Base-by-base conservation (phyloP, 2,329 filamentous ascomycete genomes). In the Exophiala bonariae region DNA sequence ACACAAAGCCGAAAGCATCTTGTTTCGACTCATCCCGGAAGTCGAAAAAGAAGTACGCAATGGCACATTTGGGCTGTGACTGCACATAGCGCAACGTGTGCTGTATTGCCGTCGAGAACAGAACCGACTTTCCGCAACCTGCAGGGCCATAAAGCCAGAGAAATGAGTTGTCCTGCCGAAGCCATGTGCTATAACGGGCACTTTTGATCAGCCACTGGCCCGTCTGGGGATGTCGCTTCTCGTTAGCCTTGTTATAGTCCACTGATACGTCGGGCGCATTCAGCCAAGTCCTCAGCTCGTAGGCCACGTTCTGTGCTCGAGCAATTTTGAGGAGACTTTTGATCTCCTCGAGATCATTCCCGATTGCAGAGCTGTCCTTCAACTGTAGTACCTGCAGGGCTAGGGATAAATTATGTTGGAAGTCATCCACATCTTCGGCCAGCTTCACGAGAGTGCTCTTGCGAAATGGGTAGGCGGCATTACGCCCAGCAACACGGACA, bases 401-500 rank as follows among this genome's bases (percentile, higher is more conserved):
- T 9, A 63, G 49, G 9, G 58, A 62, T 6, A 71, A 37, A 10
- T 61, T 60, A 5, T 53, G 51, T 13, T 63, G 47, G n/a, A 65
- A 58, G 1, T 66, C 66, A 41, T 59, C 52, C 16, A 69, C 53
- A 42, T 67, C 60, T 51, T 67, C 64, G 43, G 68, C 63, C 6
- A 72, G 62, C 47, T 67, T 69, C 40, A 65, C 56, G 30, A 73
- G 50, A 1, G 68, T 72, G 35, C 63, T 68, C 49, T 61, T 53
- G 26, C 63, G 59, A 47, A 72, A 44, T 1, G 64, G 66, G 32
- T 68, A 67, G 1, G 57, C 52, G 1, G 59, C 33, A 20, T 53
- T 58, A 17, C 52, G 56, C 22, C 50, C 47, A 20, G 49, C 37
- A 22, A 32, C 23, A 11, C 23, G 31, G 41, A 55, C 14, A 5